Conservation (phyloP, 257 asterid species). For the Coffea canephora region DNA sequence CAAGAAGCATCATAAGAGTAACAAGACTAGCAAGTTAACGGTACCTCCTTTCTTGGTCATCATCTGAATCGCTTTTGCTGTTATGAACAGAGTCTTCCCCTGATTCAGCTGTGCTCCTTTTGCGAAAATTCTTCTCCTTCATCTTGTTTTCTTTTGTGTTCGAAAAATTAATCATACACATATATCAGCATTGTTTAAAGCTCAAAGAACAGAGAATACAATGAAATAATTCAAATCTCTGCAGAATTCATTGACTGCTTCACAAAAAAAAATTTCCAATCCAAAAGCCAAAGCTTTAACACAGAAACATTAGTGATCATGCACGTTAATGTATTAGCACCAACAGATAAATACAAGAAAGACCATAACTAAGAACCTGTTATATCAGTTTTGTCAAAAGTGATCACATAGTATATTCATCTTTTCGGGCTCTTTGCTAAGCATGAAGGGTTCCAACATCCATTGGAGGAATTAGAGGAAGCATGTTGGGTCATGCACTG, state of each 20-base stretch:
- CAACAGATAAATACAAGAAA: no score
- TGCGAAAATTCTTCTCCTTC: constrained; percentile 80
- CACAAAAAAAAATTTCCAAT: neutral
- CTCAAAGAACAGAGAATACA: neutral
- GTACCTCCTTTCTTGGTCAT: constrained; percentile 41
- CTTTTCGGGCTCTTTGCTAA: no score
- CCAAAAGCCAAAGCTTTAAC: neutral
- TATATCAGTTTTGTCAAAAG: neutral
- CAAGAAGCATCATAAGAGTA: neutral
- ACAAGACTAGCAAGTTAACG: neutral
- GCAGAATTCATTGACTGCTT: neutral
- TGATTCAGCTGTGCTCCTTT: constrained; percentile 49
- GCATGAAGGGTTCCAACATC: no score
- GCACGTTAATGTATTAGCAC: no score
- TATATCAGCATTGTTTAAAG: neutral
- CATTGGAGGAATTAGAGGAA: no score
- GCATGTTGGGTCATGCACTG: no score
- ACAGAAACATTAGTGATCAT: neutral
- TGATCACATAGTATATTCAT: neutral
- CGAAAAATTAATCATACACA: neutral
- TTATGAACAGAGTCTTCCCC: constrained; percentile 33
- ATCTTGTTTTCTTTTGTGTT: constrained; percentile 12
- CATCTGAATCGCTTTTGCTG: constrained; percentile 18
- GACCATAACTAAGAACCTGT: neutral
- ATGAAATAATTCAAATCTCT: neutral